Evolutionary conservation across 176 grass and related monocot species (phyloP).

Genomic region (Phyllostachys edulis): DNA sequence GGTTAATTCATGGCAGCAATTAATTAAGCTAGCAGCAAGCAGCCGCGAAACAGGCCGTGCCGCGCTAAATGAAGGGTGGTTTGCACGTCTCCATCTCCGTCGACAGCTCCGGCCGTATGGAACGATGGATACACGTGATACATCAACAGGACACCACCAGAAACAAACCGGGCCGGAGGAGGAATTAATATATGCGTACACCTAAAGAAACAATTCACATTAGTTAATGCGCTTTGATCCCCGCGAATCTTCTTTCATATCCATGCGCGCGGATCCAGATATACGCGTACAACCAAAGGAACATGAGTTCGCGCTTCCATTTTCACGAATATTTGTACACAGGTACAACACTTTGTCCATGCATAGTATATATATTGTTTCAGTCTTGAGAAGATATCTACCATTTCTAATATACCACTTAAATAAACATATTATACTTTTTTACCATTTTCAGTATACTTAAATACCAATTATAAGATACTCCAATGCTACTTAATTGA

Average conservation of each 20-base stretch:
- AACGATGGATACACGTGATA: background rate
- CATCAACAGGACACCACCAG: background rate
- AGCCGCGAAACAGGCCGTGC: background rate
- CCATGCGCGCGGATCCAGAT: background rate
- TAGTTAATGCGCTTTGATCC: background rate
- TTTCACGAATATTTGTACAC: background rate
- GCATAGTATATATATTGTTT: too few relatives aligned
- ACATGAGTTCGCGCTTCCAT: background rate
- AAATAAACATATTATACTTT: too few relatives aligned
- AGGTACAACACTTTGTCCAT: too few relatives aligned
- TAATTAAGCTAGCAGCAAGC: too few relatives aligned
- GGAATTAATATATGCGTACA: background rate
- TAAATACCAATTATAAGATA: too few relatives aligned
- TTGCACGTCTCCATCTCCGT: slow-evolving; percentile 15
- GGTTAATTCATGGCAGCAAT: too few relatives aligned
- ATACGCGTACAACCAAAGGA: background rate
- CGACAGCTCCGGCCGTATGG: background rate
- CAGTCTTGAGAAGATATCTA: too few relatives aligned
- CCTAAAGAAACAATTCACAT: background rate
- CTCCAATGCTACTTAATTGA: too few relatives aligned
- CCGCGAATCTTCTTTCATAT: background rate
- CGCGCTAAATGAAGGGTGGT: background rate
- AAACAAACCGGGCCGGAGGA: background rate
- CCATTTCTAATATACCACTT: too few relatives aligned
- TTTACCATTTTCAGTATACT: too few relatives aligned